Evolutionary conservation across 2,329 filamentous ascomycete genomes (phyloP).

Genomic region (Pyrenochaeta sp.): DNA sequence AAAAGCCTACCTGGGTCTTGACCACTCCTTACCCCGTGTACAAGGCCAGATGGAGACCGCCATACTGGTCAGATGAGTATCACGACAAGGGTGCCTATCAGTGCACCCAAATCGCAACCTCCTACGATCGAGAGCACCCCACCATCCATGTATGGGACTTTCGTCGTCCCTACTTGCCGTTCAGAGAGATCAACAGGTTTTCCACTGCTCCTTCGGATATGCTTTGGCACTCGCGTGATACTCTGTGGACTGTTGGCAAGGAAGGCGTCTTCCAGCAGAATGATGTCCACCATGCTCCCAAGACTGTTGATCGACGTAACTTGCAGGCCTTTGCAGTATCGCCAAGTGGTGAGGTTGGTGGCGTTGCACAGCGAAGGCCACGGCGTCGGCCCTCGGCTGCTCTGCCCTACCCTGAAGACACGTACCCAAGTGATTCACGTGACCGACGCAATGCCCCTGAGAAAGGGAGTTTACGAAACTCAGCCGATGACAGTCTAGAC

Average conservation of each 20-base stretch:
- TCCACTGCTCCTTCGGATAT: slow-evolving; percentile 64
- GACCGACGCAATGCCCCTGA: slow-evolving; percentile 57
- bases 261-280: slow-evolving; percentile 69
- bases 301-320: slow-evolving; percentile 64
- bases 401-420: slow-evolving; percentile 48
- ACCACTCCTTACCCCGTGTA: slow-evolving; percentile 68
- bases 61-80: slow-evolving; percentile 62
- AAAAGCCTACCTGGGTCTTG: slow-evolving; percentile 66
- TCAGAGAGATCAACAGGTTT: slow-evolving; percentile 66
- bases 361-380: slow-evolving; percentile 61
- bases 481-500: slow-evolving; percentile 65
- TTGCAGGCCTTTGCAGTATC: slow-evolving; percentile 65
- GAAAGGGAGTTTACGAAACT: slow-evolving; percentile 57
- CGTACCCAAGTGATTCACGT: slow-evolving; percentile 49
- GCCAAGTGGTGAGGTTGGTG: slow-evolving; percentile 63
- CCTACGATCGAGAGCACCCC: slow-evolving; percentile 68
- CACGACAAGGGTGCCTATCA: slow-evolving; percentile 63
- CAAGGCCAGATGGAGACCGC: slow-evolving; percentile 69
- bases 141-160: slow-evolving; percentile 71
- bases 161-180: slow-evolving; percentile 67
- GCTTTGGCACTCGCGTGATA: slow-evolving; percentile 69
- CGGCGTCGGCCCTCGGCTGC: slow-evolving; percentile 51
- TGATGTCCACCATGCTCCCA: slow-evolving; percentile 66
- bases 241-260: slow-evolving; percentile 69
- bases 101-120: slow-evolving; percentile 68